phyloP scores from a whole-genome alignment of 2,329 filamentous ascomycete species.

The Colletotrichum navitas region DNA sequence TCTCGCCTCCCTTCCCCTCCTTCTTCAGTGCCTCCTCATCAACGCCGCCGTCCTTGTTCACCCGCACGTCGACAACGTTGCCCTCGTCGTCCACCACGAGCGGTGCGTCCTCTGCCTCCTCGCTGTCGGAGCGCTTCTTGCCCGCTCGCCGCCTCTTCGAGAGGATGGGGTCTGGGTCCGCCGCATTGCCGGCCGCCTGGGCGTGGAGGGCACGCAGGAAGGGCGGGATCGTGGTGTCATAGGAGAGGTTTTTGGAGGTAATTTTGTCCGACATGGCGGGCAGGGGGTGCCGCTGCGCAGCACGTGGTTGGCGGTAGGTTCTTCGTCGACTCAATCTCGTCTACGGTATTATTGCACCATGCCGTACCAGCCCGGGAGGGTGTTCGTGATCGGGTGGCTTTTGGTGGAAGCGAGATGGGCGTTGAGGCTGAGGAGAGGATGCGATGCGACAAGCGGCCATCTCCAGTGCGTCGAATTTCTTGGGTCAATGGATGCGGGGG shows the following conservation, averaged over 20 bases:
- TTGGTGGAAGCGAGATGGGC: background rate
- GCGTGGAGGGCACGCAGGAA: conserved; percentile 71
- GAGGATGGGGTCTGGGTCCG: conserved; percentile 66
- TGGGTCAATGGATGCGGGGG: background rate
- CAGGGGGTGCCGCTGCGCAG: conserved; percentile 36
- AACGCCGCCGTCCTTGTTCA: conserved; percentile 59
- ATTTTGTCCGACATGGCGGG: conserved; percentile 68
- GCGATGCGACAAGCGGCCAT: background rate
- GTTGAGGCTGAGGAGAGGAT: background rate
- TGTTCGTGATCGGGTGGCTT: background rate
- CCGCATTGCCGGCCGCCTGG: conserved; percentile 60
- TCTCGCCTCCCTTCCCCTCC: conserved; percentile 44
- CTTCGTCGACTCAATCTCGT: background rate
- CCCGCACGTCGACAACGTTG: conserved; percentile 68
- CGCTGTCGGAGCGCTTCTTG: conserved; percentile 70
- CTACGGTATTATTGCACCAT: background rate
- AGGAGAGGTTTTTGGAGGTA: conserved; percentile 78
- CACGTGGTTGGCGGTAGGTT: background rate
- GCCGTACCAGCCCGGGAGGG: background rate
- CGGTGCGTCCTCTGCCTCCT: conserved; percentile 82
- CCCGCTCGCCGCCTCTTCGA: conserved; percentile 62
- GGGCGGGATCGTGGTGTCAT: conserved; percentile 70
- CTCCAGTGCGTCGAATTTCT: background rate
- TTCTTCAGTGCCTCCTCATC: conserved; percentile 48
- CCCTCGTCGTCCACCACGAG: conserved; percentile 80